Percentiles rank a stretch among this genome's conserved stretches.
Conservation (phyloP, 352 stramenopile species). For the Phytophthora nicotianae region DNA sequence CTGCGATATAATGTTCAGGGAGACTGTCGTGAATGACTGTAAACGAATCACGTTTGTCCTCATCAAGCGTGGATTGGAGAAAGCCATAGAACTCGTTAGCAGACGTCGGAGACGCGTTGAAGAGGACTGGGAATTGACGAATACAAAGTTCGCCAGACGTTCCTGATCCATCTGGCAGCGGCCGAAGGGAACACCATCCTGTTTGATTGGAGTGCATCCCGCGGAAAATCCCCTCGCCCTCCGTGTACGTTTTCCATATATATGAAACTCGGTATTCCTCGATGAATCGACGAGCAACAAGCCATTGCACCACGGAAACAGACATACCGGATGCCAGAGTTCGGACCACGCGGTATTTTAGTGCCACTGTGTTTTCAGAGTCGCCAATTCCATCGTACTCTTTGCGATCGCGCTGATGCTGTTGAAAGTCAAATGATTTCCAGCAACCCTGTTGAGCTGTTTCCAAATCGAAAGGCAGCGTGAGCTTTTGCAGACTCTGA, state of each 20-base stretch:
- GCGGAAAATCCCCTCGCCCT: conserved; percentile 2
- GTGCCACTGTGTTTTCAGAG: background rate
- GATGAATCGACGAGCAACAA: conserved; percentile 8
- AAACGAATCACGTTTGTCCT: too few relatives aligned
- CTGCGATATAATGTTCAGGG: too few relatives aligned
- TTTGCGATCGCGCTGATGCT: conserved; percentile 6
- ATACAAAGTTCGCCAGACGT: background rate
- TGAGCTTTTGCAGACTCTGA: conserved; percentile 6
- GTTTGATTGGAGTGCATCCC: background rate
- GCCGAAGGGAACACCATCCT: background rate
- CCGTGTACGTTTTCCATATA: conserved; percentile 9
- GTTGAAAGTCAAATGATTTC: background rate
- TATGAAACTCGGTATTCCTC: conserved; percentile 3
- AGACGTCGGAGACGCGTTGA: background rate
- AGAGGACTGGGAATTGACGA: background rate
- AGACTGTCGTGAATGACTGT: too few relatives aligned
- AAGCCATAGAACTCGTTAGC: background rate
- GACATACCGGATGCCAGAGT: background rate
- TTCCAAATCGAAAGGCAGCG: conserved; percentile 5
- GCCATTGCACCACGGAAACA: conserved; percentile 3
- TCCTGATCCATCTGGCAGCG: background rate
- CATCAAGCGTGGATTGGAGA: background rate
- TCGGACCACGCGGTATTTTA: conserved; percentile 9
- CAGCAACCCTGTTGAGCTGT: background rate
- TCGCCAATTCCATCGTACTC: background rate